A percentile compares a stretch with the other conserved stretches of the same genome.
These are phyloP conservation scores for Neolentinus lepideus DNA, from an alignment of 1,284 basidiomycete species.

Conservation along the genomic window DNA sequence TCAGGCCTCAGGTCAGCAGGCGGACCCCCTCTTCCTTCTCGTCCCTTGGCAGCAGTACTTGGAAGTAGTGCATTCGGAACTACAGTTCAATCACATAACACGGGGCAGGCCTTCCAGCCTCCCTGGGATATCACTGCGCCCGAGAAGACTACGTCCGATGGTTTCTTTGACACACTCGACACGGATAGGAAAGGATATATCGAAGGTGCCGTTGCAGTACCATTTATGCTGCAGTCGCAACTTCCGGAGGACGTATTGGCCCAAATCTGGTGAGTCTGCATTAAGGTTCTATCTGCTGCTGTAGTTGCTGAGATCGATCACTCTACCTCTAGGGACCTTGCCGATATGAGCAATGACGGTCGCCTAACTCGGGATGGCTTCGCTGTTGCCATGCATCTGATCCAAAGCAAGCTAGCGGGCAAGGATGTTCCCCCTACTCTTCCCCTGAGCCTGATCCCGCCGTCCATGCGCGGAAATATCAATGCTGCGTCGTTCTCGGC, in stretches of 20 bases:
- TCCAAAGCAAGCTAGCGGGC: slow-evolving; percentile 85
- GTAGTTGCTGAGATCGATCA: slow-evolving; percentile 9
- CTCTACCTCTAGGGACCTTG: slow-evolving; percentile 68
- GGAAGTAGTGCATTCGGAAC: slow-evolving; percentile 23
- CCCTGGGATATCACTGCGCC: slow-evolving; percentile 83
- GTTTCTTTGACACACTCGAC: slow-evolving; percentile 84
- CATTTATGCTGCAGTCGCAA: slow-evolving; percentile 93
- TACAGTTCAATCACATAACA: slow-evolving; percentile 14
- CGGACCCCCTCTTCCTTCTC: slow-evolving; percentile 27
- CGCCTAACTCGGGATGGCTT: slow-evolving; percentile 89
- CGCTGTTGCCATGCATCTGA: slow-evolving; percentile 94
- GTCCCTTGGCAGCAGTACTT: slow-evolving; percentile 31
- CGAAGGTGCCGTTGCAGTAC: slow-evolving; percentile 91
- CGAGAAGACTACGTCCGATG: slow-evolving; percentile 80
- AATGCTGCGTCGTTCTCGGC: slow-evolving; percentile 14
- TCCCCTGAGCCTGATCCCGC: slow-evolving; percentile 76
- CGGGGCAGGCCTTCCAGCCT: slow-evolving; percentile 19
- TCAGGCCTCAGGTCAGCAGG: not conserved
- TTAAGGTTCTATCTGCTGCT: not conserved
- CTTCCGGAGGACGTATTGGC: slow-evolving; percentile 83
- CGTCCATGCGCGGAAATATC: slow-evolving; percentile 52
- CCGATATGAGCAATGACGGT: slow-evolving; percentile 89
- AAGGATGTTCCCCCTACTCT: slow-evolving; percentile 71
- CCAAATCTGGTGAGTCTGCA: slow-evolving; percentile 73
- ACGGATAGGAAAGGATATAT: slow-evolving; percentile 72